Evolutionary conservation across 371 early-diverging fungal species (phyloP).

Genomic region (Mortierella polycephala): DNA sequence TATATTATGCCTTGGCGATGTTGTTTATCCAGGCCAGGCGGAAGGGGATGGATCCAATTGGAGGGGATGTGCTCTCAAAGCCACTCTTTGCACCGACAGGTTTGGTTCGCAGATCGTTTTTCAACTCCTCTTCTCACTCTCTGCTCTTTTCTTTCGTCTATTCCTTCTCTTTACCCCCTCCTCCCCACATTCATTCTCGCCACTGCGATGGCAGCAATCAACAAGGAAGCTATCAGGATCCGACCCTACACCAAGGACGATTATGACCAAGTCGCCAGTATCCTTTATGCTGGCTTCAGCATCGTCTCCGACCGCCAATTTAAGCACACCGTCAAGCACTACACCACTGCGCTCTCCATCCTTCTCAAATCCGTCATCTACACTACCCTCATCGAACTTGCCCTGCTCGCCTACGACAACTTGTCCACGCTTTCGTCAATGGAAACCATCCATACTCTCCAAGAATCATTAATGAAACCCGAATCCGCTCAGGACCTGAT

Average conservation of each 20-base stretch:
- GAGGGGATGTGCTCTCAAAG: no score
- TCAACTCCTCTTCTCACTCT: neutral
- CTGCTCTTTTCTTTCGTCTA: neutral
- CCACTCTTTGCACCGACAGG: no score
- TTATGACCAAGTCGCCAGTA: constrained; percentile 30
- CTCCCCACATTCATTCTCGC: neutral
- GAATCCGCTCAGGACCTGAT: constrained; percentile 12
- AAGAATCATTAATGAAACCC: constrained; percentile 5
- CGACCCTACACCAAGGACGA: constrained; percentile 32
- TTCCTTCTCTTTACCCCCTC: neutral
- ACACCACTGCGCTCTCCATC: constrained; percentile 17
- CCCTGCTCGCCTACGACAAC: constrained; percentile 12
- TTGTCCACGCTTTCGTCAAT: constrained; percentile 3
- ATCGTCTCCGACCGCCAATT: constrained; percentile 14
- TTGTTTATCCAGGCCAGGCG: neutral
- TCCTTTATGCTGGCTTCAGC: constrained; percentile 24
- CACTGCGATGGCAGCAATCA: constrained; percentile 7
- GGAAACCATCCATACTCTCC: constrained; percentile 4
- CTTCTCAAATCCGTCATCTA: constrained; percentile 14
- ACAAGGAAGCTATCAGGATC: constrained; percentile 30
- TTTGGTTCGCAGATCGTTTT: no score
- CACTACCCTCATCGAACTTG: constrained; percentile 22
- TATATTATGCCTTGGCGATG: neutral
- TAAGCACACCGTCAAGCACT: neutral
- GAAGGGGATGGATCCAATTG: neutral